Evolutionary conservation across 148 eudicot species (phyloP).

Genomic region (Talinum fruticosum): DNA sequence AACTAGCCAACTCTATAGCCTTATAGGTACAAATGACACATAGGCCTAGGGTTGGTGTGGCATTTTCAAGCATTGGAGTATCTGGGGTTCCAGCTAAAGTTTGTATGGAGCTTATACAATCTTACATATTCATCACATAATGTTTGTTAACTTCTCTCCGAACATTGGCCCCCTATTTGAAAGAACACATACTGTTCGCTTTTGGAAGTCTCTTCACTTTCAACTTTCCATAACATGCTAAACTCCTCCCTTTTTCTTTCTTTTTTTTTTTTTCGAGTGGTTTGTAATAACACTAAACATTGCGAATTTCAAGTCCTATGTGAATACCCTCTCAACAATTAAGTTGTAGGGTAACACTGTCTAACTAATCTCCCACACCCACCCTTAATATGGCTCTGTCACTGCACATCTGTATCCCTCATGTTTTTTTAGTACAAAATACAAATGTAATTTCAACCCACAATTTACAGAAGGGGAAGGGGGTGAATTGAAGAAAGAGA

Average conservation of each 20-base stretch:
- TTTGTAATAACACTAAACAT: neutral
- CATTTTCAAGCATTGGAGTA: slow-evolving; percentile 7
- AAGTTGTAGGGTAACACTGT: neutral
- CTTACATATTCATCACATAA: slow-evolving; percentile 11
- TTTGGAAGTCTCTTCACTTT: neutral
- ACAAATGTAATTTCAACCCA: too few relatives aligned
- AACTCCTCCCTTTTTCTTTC: too few relatives aligned
- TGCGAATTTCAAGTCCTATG: neutral
- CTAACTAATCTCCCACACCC: neutral
- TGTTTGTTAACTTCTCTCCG: neutral
- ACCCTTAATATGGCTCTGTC: neutral
- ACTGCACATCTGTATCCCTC: neutral
- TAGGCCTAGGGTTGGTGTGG: neutral
- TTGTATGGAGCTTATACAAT: slow-evolving; percentile 3
- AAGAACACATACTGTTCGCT: neutral
- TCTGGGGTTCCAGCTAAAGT: slow-evolving; percentile 28
- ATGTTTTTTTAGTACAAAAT: too few relatives aligned
- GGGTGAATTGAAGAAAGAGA: too few relatives aligned
- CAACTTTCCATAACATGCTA: neutral
- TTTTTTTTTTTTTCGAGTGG: too few relatives aligned
- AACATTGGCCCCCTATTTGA: neutral
- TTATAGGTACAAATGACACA: neutral
- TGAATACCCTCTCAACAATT: neutral
- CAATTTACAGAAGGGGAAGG: too few relatives aligned
- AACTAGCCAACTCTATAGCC: neutral